These are phyloP conservation scores for Sordariomycetes sp. DNA, from an alignment of 2,329 filamentous ascomycete species.

Conservation along the genomic window DNA sequence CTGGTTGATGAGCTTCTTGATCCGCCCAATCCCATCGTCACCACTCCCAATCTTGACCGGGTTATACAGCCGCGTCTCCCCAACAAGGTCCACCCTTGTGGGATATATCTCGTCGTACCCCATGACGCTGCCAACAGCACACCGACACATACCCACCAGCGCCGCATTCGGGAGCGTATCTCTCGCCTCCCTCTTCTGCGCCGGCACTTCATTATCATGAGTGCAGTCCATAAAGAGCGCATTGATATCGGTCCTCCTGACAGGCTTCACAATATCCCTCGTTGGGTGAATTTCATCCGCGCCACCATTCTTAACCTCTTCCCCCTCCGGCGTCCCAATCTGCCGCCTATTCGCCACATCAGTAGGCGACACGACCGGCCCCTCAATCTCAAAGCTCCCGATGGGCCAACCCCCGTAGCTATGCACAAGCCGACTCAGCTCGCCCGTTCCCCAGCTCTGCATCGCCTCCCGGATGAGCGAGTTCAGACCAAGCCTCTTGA, in stretches of 20 bases:
- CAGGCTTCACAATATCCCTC: conserved; percentile 60
- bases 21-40: conserved; percentile 73
- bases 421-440: conserved; percentile 86
- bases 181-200: conserved; percentile 85
- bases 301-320: conserved; percentile 11
- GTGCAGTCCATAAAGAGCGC: conserved; percentile 99
- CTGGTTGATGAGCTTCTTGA: conserved; percentile 88
- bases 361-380: conserved; percentile 47
- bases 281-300: conserved; percentile 18
- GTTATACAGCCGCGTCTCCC: conserved; percentile 69
- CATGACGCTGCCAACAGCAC: conserved; percentile 90
- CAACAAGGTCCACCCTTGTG: conserved; percentile 80
- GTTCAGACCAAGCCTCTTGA: conserved; percentile 81
- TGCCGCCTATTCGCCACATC: conserved; percentile 9
- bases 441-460: conserved; percentile 93
- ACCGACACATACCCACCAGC: conserved; percentile 90
- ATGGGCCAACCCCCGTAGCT: conserved; percentile 88
- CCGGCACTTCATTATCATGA: conserved; percentile 92
- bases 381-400: conserved; percentile 92
- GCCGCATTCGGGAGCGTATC: conserved; percentile 93
- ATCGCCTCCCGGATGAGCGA: conserved; percentile 93
- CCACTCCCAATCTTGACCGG: conserved; percentile 48
- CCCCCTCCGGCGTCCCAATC: conserved; percentile 10
- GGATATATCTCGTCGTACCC: conserved; percentile 97
- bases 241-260: conserved; percentile 80